Base-by-base conservation (phyloP, 345 rosid genomes). In the Conringia planisiliqua region DNA sequence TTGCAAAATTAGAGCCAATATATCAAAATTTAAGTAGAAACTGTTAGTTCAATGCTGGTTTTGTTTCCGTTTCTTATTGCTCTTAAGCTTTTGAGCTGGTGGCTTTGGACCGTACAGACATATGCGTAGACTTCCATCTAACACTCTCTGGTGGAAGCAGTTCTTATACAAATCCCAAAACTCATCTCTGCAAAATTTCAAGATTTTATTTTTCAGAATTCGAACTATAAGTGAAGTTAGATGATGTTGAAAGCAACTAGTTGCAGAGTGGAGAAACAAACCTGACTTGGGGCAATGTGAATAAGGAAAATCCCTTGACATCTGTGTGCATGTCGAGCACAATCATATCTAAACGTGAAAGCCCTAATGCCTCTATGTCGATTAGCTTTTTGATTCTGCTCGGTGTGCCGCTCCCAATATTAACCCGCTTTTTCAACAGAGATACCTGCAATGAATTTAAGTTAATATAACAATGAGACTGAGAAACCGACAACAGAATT, bases 211-310 rank as follows among this genome's bases (percentile, higher is more conserved):
- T 32, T 32, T 48, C 48, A 67, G 71, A 52, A 52, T 6, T 29
- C 9, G 16, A 17, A 57, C 13, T 44, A 11, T 5, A 59, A 32
- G 44, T 7, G 29, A 14, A 44, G 48, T 36, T 26, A 43, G 35
- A 22, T 51, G 13, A n/a, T 24, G 13, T 44, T 5, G 33, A 52
- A 1, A 26, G 16, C 32, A 13, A 4, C 27, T 38, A 51, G 14
- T 18, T 44, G 16, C 39, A 17, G 32, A 66, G 48, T 71, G 18
- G 9, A 20, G 61, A 40, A 24, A 64, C 79, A 38, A 69, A 89
- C 98, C 97, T 89, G 83, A 91, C 92, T 88, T 91, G 98, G 7
- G 97, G 93, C 70, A 94, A 89, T 18, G 97, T 77, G 55, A 94
- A 79, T 76, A 91, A 78, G 38, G 95, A 91, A 78, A 87, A 91